Conservation (phyloP, 805 yeast species). For the Peterozyma xylosa region DNA sequence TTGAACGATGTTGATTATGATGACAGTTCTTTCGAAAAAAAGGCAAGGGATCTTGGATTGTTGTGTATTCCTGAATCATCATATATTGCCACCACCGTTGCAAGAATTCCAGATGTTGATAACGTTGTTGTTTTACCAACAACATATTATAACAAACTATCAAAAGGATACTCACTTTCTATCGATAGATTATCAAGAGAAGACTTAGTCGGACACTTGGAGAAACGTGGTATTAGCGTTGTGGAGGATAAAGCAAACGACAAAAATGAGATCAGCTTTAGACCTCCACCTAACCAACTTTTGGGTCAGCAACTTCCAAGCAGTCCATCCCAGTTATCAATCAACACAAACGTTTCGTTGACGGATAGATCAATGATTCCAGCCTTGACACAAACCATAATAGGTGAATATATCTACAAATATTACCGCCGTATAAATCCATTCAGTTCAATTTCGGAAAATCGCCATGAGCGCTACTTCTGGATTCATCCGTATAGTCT, state of each 20-base stretch:
- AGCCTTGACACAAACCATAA: conserved; percentile 84
- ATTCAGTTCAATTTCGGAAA: conserved; percentile 67
- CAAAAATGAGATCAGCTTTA: conserved; percentile 6
- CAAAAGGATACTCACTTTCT: conserved; percentile 32
- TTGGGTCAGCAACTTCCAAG: conserved; percentile 21
- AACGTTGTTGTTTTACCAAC: conserved; percentile 59
- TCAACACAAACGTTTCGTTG: conserved; percentile 56
- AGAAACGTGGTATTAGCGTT: conserved; percentile 38
- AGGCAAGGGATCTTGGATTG: conserved; percentile 38
- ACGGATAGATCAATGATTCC: conserved; percentile 71
- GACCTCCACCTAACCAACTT: conserved; percentile 11
- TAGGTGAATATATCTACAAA: conserved; percentile 86
- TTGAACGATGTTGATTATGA: conserved; percentile 19
- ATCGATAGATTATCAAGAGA: conserved; percentile 39
- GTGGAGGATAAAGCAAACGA: conserved; percentile 13
- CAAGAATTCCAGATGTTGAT: conserved; percentile 43
- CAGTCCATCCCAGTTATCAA: conserved; percentile 20
- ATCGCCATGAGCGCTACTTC: conserved; percentile 85
- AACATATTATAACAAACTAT: conserved; percentile 53
- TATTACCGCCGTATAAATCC: conserved; percentile 77
- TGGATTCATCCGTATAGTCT: conserved; percentile 95
- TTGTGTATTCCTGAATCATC: conserved; percentile 52
- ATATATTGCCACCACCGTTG: conserved; percentile 56
- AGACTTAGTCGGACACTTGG: conserved; percentile 35
- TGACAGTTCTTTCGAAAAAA: conserved; percentile 10